A percentile compares a stretch with the other conserved stretches of the same genome.
phyloP scores from a whole-genome alignment of 1,284 basidiomycete species.

The Naganishia liquefaciens region DNA sequence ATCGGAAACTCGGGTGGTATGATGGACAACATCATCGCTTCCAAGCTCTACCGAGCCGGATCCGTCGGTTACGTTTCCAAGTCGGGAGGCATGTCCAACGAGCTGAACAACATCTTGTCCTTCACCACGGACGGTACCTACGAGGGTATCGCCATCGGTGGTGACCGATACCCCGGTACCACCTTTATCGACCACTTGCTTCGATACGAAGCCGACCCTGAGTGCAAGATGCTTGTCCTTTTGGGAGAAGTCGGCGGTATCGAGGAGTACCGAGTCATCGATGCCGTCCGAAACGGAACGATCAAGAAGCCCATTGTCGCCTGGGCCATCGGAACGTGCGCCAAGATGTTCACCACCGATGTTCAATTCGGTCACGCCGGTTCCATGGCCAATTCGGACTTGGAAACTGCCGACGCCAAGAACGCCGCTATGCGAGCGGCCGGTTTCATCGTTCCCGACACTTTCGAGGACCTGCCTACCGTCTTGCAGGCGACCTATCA shows the following conservation, averaged over 20 bases:
- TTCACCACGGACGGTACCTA: constrained; percentile 97
- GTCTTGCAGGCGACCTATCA: constrained; percentile 85
- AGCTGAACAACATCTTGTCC: constrained; percentile 99
- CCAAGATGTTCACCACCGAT: constrained; percentile 99
- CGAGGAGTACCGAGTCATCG: constrained; percentile 98
- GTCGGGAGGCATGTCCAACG: constrained; percentile 99
- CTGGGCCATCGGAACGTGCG: constrained; percentile 99
- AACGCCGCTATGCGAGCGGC: constrained; percentile 92
- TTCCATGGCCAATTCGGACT: constrained; percentile 94
- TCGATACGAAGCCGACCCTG: constrained; percentile 94
- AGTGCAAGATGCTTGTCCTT: constrained; percentile 98
- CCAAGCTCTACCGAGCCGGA: constrained; percentile 96
- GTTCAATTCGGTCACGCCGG: constrained; percentile 99
- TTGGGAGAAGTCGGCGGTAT: constrained; percentile 98
- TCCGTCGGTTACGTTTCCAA: constrained; percentile 99
- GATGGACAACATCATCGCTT: constrained; percentile 99
- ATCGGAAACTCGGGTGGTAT: constrained; percentile 99
- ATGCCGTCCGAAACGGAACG: constrained; percentile 87
- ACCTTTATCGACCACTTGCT: constrained; percentile 99
- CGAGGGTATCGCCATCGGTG: constrained; percentile 99
- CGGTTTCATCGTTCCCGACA: constrained; percentile 95
- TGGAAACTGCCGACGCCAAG: constrained; percentile 98
- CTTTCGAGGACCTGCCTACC: constrained; percentile 91
- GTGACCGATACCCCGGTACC: constrained; percentile 96
- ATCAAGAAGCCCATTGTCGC: constrained; percentile 99